A percentile compares a stretch with the other conserved stretches of the same genome.
These are phyloP conservation scores for Lentinula sp. DNA, from an alignment of 768 basidiomycete genomes.

Conservation along the genomic window DNA sequence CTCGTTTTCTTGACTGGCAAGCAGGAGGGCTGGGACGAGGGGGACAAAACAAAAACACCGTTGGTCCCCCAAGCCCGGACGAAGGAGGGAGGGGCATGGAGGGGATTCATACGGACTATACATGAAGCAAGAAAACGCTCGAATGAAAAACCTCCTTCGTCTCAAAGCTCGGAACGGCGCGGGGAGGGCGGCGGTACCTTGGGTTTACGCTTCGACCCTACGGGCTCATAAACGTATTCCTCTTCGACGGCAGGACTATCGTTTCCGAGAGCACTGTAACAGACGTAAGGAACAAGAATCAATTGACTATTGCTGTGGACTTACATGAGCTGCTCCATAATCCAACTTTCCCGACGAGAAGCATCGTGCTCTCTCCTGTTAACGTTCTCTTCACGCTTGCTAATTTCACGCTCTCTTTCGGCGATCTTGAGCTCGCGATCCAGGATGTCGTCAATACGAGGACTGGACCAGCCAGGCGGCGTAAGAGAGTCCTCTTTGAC, in stretches of 20 bases:
- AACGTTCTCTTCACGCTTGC: constrained; percentile 78
- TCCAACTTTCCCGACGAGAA: constrained; percentile 82
- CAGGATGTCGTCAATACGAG: constrained; percentile 74
- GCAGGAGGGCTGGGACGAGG: constrained; percentile 51
- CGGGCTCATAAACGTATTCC: constrained; percentile 74
- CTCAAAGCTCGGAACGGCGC: constrained; percentile 91
- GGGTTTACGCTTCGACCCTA: constrained; percentile 66
- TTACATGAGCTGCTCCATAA: constrained; percentile 90
- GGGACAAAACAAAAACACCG: constrained; percentile 70
- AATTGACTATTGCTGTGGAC: constrained; percentile 17
- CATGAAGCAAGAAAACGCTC: constrained; percentile 42
- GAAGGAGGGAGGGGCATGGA: constrained; percentile 63
- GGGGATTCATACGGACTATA: constrained; percentile 68
- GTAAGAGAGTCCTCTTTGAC: constrained; percentile 76
- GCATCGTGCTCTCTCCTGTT: constrained; percentile 86
- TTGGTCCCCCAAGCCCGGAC: constrained; percentile 85
- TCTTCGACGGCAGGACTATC: constrained; percentile 69
- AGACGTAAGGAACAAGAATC: not conserved
- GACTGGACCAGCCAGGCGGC: constrained; percentile 75
- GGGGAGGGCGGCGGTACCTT: constrained; percentile 85
- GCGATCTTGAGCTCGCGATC: constrained; percentile 83
- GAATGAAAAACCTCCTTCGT: constrained; percentile 68
- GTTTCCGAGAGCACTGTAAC: constrained; percentile 59
- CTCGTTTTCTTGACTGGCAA: constrained; percentile 10
- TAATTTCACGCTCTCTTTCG: constrained; percentile 81